Percentiles rank a stretch among this genome's conserved stretches.
Conservation (phyloP, 805 yeast genomes). For the Monosporozyma servazzii region DNA sequence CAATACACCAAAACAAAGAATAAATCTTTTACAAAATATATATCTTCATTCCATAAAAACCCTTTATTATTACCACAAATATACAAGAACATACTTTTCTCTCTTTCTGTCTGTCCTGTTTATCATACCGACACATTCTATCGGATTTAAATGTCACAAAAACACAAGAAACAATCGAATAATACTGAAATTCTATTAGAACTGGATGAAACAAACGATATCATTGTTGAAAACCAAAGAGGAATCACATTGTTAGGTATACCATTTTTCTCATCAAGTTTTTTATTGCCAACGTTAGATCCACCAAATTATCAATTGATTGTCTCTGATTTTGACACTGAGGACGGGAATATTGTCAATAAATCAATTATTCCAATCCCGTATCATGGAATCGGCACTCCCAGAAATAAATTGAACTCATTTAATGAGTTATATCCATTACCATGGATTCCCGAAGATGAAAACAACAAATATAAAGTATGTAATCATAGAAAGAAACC, state of each 20-base stretch:
- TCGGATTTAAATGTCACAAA: not conserved
- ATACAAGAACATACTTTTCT: no score
- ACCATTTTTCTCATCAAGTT: constrained; percentile 39
- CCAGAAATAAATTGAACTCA: not conserved
- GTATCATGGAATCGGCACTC: not conserved
- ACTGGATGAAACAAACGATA: constrained; percentile 23
- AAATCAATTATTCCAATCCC: constrained; percentile 2
- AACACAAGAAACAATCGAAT: not conserved
- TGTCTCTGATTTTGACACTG: not conserved
- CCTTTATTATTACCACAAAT: no score
- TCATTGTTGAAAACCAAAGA: constrained; percentile 46
- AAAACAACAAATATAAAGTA: constrained; percentile 1
- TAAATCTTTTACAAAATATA: not conserved
- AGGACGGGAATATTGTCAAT: constrained; percentile 2
- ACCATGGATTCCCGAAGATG: constrained; percentile 1
- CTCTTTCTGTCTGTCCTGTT: no score
- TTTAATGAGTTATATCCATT: constrained; percentile 18
- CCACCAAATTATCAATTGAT: constrained; percentile 33
- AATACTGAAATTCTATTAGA: not conserved
- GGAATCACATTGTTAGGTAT: constrained; percentile 46
- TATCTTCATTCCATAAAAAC: no score
- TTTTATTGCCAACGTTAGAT: constrained; percentile 40
- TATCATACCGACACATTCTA: not conserved
- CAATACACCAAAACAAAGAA: no score
- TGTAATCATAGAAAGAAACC: not conserved